Percentiles rank a stretch among this genome's conserved stretches.
These are phyloP conservation scores for Parmelia sp. DNA, from an alignment of 495 filamentous ascomycete species.

Conservation along the genomic window DNA sequence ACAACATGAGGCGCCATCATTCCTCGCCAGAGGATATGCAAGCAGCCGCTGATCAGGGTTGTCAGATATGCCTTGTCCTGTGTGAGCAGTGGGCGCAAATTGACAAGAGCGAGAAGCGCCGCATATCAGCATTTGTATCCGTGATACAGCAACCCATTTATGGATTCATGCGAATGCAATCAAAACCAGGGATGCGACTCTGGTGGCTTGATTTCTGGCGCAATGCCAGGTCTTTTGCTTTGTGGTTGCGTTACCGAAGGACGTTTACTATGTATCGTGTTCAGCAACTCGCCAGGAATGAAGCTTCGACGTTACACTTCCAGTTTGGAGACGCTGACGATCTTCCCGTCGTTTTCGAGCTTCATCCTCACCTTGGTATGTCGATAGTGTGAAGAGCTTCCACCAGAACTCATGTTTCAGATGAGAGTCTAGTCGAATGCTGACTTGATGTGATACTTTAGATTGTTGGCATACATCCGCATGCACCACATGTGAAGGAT, in stretches of 20 bases:
- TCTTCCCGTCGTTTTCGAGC: neutral
- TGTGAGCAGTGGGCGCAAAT: neutral
- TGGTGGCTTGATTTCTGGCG: neutral
- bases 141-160: neutral
- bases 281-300: neutral
- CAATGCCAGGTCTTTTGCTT: neutral
- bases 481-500: neutral
- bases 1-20: neutral
- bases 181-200: neutral
- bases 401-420: neutral
- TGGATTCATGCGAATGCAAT: neutral
- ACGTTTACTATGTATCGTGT: neutral
- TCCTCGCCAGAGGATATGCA: neutral
- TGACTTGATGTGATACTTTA: neutral
- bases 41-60: neutral
- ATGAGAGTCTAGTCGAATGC: neutral
- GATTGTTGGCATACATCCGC: neutral
- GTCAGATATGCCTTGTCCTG: neutral
- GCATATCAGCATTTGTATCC: neutral
- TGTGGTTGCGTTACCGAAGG: neutral
- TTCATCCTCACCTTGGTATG: neutral
- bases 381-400: neutral
- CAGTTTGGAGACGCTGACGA: neutral
- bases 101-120: neutral
- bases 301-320: neutral